Conservation (phyloP, 139 green algal species). For the Tetradesmus obliquus region DNA sequence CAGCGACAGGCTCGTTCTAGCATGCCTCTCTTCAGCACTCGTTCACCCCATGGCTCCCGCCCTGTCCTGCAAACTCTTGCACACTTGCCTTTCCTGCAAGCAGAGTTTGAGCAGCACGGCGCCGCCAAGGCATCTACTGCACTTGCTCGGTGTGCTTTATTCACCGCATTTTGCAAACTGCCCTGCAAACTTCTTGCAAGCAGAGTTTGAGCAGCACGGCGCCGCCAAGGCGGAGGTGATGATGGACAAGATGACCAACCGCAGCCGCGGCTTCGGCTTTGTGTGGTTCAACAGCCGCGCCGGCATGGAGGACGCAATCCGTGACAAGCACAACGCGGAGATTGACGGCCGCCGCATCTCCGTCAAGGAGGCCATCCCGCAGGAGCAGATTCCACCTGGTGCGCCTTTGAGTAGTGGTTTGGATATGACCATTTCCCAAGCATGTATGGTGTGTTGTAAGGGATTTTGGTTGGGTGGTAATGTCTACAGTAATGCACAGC, state of each 20-base stretch:
- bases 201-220: conserved; percentile 46
- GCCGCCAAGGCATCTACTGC: no score
- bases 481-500: neutral
- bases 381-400: conserved; percentile 42
- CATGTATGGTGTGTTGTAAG: neutral
- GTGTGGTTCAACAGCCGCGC: conserved; percentile 36
- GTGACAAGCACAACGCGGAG: conserved; percentile 45
- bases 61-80: no score
- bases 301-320: conserved; percentile 42
- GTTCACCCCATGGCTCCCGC: no score
- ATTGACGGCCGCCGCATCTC: conserved; percentile 38
- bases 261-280: conserved; percentile 51
- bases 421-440: neutral
- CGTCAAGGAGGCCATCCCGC: conserved; percentile 45
- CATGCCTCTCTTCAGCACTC: no score
- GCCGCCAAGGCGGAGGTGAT: conserved; percentile 46
- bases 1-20: no score
- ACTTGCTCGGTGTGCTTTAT: no score
- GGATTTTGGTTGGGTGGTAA: neutral
- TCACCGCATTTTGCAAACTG: no score
- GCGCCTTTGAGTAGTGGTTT: neutral
- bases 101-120: neutral
- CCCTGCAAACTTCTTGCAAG: no score
- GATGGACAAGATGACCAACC: conserved; percentile 51
- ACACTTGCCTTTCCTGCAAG: no score